Evolutionary conservation across 306 rosid species (phyloP).

Genomic region (Vigna unguiculata): DNA sequence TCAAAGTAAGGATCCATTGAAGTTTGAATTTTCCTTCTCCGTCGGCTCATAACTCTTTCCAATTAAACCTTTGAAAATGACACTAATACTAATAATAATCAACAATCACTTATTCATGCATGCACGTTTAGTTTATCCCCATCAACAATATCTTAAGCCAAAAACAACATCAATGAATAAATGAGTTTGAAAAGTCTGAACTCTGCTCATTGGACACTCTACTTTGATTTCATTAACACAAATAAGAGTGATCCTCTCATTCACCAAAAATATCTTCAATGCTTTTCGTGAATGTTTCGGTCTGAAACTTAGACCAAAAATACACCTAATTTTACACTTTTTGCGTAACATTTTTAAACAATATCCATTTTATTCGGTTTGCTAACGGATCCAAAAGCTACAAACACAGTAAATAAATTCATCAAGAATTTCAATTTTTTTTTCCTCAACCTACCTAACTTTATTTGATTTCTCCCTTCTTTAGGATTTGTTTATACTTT

Average conservation of each 20-base stretch:
- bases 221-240: constrained; percentile 38
- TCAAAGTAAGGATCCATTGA: neutral
- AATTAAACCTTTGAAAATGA: constrained; percentile 26
- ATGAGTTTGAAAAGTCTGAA: constrained; percentile 41
- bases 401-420: no score
- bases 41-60: constrained; percentile 36
- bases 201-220: constrained; percentile 9
- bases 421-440: neutral
- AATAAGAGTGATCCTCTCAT: constrained; percentile 17
- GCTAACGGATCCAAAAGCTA: no score
- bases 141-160: neutral
- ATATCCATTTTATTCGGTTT: neutral
- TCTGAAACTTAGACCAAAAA: constrained; percentile 20
- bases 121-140: constrained; percentile 21
- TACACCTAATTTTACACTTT: neutral
- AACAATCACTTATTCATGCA: neutral
- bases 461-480: neutral
- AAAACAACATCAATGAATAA: no score
- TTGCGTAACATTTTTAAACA: neutral
- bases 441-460: neutral
- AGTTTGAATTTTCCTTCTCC: constrained; percentile 27
- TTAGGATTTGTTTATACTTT: neutral
- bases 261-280: constrained; percentile 20
- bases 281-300: neutral
- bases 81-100: neutral